Percentiles rank a stretch among this genome's conserved stretches.
phyloP scores from a whole-genome alignment of 148 eudicot genomes.

The Mesembryanthemum crystallinum region DNA sequence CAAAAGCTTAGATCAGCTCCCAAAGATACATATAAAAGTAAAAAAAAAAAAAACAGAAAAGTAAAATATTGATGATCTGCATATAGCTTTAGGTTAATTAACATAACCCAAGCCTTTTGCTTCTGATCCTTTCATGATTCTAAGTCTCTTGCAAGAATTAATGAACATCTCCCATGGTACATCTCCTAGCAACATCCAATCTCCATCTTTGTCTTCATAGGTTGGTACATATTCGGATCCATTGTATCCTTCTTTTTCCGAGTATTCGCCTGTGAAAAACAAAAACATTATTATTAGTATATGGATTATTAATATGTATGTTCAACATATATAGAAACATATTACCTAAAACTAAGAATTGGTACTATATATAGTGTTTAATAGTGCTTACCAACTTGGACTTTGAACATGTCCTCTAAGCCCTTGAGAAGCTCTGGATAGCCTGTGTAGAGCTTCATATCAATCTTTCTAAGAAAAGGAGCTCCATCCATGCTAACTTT shows the following conservation, averaged over 20 bases:
- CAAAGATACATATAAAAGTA: background rate
- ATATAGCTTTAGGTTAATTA: background rate
- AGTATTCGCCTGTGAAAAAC: constrained; percentile 20
- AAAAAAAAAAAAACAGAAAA: background rate
- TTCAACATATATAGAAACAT: background rate
- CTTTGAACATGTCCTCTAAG: constrained; percentile 36
- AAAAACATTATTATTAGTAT: background rate
- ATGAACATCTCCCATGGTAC: constrained; percentile 44
- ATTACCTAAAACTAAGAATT: no score
- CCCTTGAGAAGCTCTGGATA: constrained; percentile 30
- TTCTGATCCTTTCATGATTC: constrained; percentile 35
- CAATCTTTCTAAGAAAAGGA: constrained; percentile 38
- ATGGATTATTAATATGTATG: no score
- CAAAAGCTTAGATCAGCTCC: background rate
- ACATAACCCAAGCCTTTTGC: constrained; percentile 31
- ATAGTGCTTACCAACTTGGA: constrained; percentile 30
- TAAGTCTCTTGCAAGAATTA: constrained; percentile 37
- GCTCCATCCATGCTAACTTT: constrained; percentile 48
- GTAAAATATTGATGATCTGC: background rate
- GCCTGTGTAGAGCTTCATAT: constrained; percentile 29
- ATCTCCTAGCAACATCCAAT: constrained; percentile 43
- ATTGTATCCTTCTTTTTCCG: constrained; percentile 33
- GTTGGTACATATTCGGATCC: constrained; percentile 32
- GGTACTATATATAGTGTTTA: no score
- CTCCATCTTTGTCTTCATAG: constrained; percentile 42